Base-by-base conservation (phyloP, 2,329 filamentous ascomycete genomes). In the Microdochium trichocladiopsis region DNA sequence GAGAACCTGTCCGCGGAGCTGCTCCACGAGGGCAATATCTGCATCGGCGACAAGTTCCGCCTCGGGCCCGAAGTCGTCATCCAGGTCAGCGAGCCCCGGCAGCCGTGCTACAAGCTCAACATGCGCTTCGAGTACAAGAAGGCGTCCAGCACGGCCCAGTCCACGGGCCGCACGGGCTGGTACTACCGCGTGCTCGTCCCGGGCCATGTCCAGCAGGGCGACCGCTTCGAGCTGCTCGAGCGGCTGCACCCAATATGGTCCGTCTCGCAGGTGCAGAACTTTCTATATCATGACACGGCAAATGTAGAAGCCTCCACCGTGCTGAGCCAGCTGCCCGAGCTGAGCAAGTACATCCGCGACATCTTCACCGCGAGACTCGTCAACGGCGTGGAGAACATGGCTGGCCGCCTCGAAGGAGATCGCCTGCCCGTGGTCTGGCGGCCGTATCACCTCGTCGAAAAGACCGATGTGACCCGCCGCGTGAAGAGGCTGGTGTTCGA, bases 41-140 rank as follows among this genome's bases (percentile, higher is more conserved):
- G 83, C 62, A 80, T 87, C 49, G 83, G 83, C 25, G 84, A 87
- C 57, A 69, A 78, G n/a, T 72, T 83, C 18, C 68, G 73, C 0
- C 72, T 86, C 8, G 75, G 64, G 8, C 50, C 55, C 10, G 60
- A 61, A 16, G 72, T 79, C 1, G 52, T 80, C 12, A 67, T 85
- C 0, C 77, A 86, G 59, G 79, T 86, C n/a, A 78, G 75, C 52
- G 70, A 84, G 51, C 80, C 81, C 0, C 72, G 83, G 12, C 77
- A 82, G 57, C 83, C 83, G 2, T 87, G 84, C 68, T 86, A 77
- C 66, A 87, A 86, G 61, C 73, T 87, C 4, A 87, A 87, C 58
- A 82, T 86, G 55, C 80, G 83, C 2, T 87, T 87, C 61, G 73
- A 78, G 31, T 67, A 84, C 22, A 80, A 79, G 59, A 77, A 82